Percentiles rank a stretch among this genome's conserved stretches.
These are phyloP conservation scores for Diaporthe ilicicola DNA, from an alignment of 2,329 filamentous ascomycete species.

Conservation along the genomic window DNA sequence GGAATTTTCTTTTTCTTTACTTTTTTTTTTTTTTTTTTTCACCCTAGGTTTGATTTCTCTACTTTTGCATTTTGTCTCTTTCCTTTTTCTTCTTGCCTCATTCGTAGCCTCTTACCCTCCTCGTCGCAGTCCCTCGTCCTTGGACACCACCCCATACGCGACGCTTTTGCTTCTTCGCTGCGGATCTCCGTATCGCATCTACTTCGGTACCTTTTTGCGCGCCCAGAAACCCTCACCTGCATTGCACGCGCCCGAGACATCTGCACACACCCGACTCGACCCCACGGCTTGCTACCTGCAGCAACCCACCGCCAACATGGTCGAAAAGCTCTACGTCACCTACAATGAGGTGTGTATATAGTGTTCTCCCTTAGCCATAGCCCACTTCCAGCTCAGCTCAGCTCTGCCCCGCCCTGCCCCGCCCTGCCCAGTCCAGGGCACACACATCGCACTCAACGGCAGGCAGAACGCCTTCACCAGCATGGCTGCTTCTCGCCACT, in stretches of 20 bases:
- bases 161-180: constrained; percentile 4
- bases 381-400: background rate
- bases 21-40: too few relatives aligned
- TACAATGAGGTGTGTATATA: constrained; percentile 81
- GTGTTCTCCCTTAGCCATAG: background rate
- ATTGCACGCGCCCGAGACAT: constrained; percentile 30
- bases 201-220: background rate
- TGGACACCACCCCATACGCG: background rate
- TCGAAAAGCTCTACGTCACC: constrained; percentile 87
- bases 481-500: too few relatives aligned
- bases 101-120: background rate
- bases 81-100: background rate
- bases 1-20: constrained; percentile 12
- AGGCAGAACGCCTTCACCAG: background rate
- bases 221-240: background rate
- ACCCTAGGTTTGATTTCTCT: background rate
- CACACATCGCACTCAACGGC: background rate
- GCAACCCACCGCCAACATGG: constrained; percentile 63
- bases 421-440: background rate
- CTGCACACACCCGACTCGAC: constrained; percentile 8
- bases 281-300: constrained; percentile 10
- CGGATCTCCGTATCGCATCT: background rate
- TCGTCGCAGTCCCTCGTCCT: background rate
- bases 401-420: too few relatives aligned
- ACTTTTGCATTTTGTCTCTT: too few relatives aligned